Evolutionary conservation across 495 filamentous ascomycete genomes (phyloP).

Genomic region (Stereocaulon alpinum): DNA sequence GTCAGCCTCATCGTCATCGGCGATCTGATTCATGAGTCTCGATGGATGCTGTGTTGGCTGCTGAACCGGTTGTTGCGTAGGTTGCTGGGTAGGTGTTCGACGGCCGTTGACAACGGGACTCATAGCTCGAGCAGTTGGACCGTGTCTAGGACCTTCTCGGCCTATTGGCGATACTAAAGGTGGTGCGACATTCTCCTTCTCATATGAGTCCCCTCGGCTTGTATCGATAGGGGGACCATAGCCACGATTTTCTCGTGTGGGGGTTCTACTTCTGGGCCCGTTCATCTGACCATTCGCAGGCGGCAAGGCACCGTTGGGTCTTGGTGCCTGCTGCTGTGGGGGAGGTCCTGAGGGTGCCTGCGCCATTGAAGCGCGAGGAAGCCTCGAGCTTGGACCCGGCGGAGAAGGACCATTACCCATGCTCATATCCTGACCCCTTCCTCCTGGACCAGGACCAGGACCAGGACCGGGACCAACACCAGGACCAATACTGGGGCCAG

Average conservation of each 20-base stretch:
- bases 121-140: conserved; percentile 22
- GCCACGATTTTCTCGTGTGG: conserved; percentile 42
- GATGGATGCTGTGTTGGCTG: conserved; percentile 29
- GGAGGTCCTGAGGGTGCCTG: conserved; percentile 73
- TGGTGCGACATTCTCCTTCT: conserved; percentile 46
- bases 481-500: no score
- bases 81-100: conserved; percentile 50
- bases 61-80: conserved; percentile 26
- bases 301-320: conserved; percentile 40
- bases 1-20: conserved; percentile 16
- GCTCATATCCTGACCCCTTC: conserved; percentile 20
- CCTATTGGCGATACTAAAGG: conserved; percentile 23
- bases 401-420: conserved; percentile 22
- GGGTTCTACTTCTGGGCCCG: conserved; percentile 47
- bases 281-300: conserved; percentile 24
- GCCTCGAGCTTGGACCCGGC: conserved; percentile 44
- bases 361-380: conserved; percentile 59
- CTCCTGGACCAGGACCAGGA: conserved; percentile 23
- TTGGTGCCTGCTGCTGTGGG: conserved; percentile 74
- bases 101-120: conserved; percentile 43
- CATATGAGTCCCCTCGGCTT: conserved; percentile 32
- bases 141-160: conserved; percentile 32
- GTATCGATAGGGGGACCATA: conserved; percentile 45
- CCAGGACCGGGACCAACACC: conserved; percentile 20
- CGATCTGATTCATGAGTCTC: conserved; percentile 10